Conservation (phyloP, 2,329 filamentous ascomycete species). For the Penicillium aurantiogriseum region DNA sequence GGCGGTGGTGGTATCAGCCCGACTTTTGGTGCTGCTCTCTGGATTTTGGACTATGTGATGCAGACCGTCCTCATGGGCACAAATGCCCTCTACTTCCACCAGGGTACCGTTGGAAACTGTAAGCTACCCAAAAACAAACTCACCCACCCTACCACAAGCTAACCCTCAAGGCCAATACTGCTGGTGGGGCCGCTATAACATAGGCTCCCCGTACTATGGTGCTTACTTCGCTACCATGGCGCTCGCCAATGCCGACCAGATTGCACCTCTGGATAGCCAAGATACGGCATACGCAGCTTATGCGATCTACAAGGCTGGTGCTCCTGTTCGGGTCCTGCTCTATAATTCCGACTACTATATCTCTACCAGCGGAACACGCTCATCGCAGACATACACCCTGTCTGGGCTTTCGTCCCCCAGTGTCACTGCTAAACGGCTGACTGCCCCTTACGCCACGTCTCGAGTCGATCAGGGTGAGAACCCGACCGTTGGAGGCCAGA, state of each 20-base stretch:
- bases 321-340: slow-evolving; percentile 43
- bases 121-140: slow-evolving; percentile 17
- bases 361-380: slow-evolving; percentile 21
- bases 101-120: slow-evolving; percentile 53
- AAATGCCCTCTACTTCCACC: slow-evolving; percentile 49
- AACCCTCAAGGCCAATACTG: slow-evolving; percentile 42
- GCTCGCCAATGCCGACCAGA: slow-evolving; percentile 44
- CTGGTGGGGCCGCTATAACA: slow-evolving; percentile 50
- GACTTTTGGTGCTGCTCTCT: slow-evolving; percentile 51
- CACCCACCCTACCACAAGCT: background rate
- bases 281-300: slow-evolving; percentile 48
- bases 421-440: slow-evolving; percentile 48
- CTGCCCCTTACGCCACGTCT: slow-evolving; percentile 45
- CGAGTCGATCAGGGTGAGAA: slow-evolving; percentile 47
- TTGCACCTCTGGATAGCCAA: slow-evolving; percentile 50
- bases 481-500: slow-evolving; percentile 49
- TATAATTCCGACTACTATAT: slow-evolving; percentile 35
- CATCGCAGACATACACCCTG: slow-evolving; percentile 42
- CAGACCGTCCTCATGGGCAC: slow-evolving; percentile 35
- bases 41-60: slow-evolving; percentile 52
- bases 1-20: slow-evolving; percentile 45
- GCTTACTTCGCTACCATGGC: slow-evolving; percentile 51
- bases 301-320: slow-evolving; percentile 43
- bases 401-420: slow-evolving; percentile 40
- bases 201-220: slow-evolving; percentile 55